Percentiles rank a stretch among this genome's conserved stretches.
These are phyloP conservation scores for Colletotrichum liriopes DNA, from an alignment of 2,329 filamentous ascomycete genomes.

Conservation along the genomic window DNA sequence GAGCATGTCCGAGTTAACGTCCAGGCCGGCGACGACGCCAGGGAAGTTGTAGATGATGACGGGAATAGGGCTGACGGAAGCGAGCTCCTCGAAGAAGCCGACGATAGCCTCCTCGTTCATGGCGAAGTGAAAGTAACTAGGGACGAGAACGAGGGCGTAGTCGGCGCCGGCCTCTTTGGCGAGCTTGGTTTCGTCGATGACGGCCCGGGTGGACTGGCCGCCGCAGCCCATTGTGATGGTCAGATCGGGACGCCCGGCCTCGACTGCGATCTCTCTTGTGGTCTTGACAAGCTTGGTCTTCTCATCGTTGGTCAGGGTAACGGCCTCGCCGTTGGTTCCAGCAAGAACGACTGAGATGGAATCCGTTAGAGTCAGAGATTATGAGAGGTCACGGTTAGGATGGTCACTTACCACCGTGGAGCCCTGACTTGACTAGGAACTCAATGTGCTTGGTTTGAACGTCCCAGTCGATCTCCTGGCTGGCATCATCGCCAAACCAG, in stretches of 20 bases:
- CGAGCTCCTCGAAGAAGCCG: slow-evolving; percentile 75
- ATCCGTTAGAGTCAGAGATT: background rate
- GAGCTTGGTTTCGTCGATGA: slow-evolving; percentile 75
- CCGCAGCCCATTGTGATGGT: slow-evolving; percentile 78
- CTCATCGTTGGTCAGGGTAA: slow-evolving; percentile 77
- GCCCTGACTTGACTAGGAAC: slow-evolving; percentile 67
- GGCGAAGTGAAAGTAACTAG: slow-evolving; percentile 79
- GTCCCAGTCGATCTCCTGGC: slow-evolving; percentile 70
- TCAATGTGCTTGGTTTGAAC: slow-evolving; percentile 67
- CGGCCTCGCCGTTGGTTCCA: slow-evolving; percentile 82
- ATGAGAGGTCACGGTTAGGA: background rate
- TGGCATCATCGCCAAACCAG: slow-evolving; percentile 64
- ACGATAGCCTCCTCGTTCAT: slow-evolving; percentile 73
- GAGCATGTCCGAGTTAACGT: slow-evolving; percentile 78
- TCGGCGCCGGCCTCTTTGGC: slow-evolving; percentile 76
- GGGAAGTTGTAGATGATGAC: slow-evolving; percentile 83
- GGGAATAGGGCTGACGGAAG: slow-evolving; percentile 72
- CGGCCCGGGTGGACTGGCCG: slow-evolving; percentile 76
- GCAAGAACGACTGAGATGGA: slow-evolving; percentile 71
- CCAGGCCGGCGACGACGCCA: slow-evolving; percentile 76
- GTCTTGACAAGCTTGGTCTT: slow-evolving; percentile 73
- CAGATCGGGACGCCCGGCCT: slow-evolving; percentile 69
- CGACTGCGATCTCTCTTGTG: slow-evolving; percentile 73
- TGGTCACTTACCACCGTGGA: slow-evolving; percentile 61
- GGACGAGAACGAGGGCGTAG: slow-evolving; percentile 77